phyloP scores from a whole-genome alignment of 2,329 filamentous ascomycete genomes.

The Alternaria sp. region DNA sequence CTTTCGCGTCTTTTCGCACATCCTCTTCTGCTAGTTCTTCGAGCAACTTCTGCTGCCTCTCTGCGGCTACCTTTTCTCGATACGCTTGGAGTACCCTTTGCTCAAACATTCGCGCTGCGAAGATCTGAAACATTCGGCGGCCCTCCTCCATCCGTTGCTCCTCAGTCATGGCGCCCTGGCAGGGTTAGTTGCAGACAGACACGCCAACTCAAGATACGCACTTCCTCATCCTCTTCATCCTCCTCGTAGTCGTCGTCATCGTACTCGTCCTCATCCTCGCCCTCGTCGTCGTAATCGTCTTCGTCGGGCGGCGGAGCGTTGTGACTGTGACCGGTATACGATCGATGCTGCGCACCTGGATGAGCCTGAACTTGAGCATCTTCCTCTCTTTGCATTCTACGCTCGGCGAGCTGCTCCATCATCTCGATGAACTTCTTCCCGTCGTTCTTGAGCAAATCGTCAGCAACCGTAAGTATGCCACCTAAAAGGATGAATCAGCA shows the following conservation, averaged over 20 bases:
- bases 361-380: constrained; percentile 75
- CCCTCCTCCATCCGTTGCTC: constrained; percentile 99
- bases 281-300: constrained; percentile 79
- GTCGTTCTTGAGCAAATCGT: constrained; percentile 98
- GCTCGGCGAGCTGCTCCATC: constrained; percentile 99
- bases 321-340: constrained; percentile 70
- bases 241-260: constrained; percentile 67
- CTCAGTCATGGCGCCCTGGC: constrained; percentile 93
- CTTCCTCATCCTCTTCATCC: constrained; percentile 48
- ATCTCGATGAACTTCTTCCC: constrained; percentile 99
- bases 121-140: constrained; percentile 98
- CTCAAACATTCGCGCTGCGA: constrained; percentile 98
- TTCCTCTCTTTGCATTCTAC: constrained; percentile 95
- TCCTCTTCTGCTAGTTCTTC: constrained; percentile 91
- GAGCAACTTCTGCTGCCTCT: constrained; percentile 88
- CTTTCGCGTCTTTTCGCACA: constrained; percentile 77
- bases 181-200: constrained; percentile 33
- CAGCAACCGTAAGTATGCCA: constrained; percentile 97
- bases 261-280: constrained; percentile 67
- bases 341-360: constrained; percentile 61
- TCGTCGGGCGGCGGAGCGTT: constrained; percentile 70
- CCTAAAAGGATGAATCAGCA: constrained; percentile 63
- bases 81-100: constrained; percentile 97
- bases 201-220: constrained; percentile 32
- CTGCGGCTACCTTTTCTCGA: constrained; percentile 92